Conservation (phyloP, 2,329 filamentous ascomycete genomes). For the Phialophora macrospora region DNA sequence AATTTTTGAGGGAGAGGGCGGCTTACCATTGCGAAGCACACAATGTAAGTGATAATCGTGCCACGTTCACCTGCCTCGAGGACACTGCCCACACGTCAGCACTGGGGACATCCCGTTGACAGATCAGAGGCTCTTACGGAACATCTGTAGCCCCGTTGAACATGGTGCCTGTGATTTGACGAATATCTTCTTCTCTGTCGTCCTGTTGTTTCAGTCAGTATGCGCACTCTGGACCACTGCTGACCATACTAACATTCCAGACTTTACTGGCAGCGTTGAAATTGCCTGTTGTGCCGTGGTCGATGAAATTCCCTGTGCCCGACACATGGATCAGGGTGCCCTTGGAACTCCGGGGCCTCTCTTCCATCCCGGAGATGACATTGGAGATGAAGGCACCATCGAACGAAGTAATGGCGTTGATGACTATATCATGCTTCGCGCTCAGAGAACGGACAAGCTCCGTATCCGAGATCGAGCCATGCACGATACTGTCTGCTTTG, state of each 20-base stretch:
- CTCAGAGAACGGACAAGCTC: slow-evolving; percentile 27
- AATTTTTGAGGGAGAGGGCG: neutral
- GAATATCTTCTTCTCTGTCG: slow-evolving; percentile 30
- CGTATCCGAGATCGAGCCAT: slow-evolving; percentile 25
- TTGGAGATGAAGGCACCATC: slow-evolving; percentile 22
- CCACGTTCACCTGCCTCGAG: slow-evolving; percentile 27
- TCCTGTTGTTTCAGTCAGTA: slow-evolving; percentile 22
- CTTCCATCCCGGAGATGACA: slow-evolving; percentile 30
- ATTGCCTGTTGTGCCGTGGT: slow-evolving; percentile 24
- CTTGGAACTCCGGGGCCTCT: slow-evolving; percentile 19
- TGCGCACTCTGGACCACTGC: neutral
- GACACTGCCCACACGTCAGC: slow-evolving; percentile 4
- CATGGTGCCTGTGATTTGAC: slow-evolving; percentile 24
- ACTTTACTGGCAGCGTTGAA: slow-evolving; percentile 32
- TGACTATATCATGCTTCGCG: slow-evolving; percentile 31
- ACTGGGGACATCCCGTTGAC: neutral
- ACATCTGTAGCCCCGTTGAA: slow-evolving; percentile 28
- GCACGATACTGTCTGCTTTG: slow-evolving; percentile 26
- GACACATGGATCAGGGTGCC: slow-evolving; percentile 30
- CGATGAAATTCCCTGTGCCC: slow-evolving; percentile 31
- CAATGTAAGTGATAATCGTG: slow-evolving; percentile 30
- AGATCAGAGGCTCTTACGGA: slow-evolving; percentile 13
- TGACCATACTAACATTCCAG: slow-evolving; percentile 27
- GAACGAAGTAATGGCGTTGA: slow-evolving; percentile 30
- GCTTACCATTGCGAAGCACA: slow-evolving; percentile 22